Evolutionary conservation across 305 asterid species (phyloP).

Genomic region (Solanum hybrid): DNA sequence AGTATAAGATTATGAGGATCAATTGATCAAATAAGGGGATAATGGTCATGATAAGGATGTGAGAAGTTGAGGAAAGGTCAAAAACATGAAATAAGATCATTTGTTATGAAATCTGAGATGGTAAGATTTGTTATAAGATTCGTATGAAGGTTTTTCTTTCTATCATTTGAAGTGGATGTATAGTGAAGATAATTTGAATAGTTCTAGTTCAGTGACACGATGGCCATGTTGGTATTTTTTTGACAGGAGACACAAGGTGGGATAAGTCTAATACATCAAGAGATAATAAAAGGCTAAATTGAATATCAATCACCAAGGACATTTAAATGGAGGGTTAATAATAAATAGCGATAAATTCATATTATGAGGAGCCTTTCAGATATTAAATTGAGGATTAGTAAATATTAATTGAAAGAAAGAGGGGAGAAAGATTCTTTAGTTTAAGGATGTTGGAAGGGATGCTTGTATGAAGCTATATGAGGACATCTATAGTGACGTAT

Average conservation of each 20-base stretch:
- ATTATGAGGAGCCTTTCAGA: not conserved
- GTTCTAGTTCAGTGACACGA: not conserved
- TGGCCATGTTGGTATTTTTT: not conserved
- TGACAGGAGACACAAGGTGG: not conserved
- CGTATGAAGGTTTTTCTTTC: not conserved
- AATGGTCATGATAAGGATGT: no score
- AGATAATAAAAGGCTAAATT: not conserved
- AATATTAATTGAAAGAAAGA: not conserved
- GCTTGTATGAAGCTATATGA: not conserved
- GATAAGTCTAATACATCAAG: not conserved
- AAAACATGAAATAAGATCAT: not conserved
- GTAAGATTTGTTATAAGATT: not conserved
- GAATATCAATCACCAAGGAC: not conserved
- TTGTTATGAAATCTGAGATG: not conserved
- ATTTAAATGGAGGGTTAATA: not conserved
- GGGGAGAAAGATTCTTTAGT: not conserved
- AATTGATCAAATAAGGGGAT: no score
- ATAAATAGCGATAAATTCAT: no score
- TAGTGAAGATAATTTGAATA: no score
- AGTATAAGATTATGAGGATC: no score
- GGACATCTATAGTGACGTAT: not conserved
- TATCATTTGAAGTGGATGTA: not conserved
- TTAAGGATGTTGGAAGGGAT: not conserved
- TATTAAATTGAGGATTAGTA: not conserved
- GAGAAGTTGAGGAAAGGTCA: not conserved